Evolutionary conservation across 352 stramenopile species (phyloP).

Genomic region (Phytopythium chamaehyphon): DNA sequence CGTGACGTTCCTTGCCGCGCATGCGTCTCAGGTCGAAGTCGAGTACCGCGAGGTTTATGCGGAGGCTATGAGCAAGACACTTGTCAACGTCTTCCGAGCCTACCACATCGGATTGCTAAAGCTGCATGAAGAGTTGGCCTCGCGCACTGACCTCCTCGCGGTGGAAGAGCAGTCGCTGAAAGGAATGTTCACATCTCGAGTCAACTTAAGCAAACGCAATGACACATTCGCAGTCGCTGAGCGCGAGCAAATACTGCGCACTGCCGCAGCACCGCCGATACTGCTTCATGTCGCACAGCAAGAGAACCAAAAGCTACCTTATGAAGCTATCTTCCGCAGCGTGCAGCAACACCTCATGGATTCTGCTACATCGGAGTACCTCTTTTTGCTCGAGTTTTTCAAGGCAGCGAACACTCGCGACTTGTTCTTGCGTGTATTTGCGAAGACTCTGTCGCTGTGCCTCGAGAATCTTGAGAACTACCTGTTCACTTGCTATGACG

Average conservation of each 20-base stretch:
- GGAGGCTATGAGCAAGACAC: slow-evolving; percentile 96
- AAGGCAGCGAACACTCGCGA: slow-evolving; percentile 78
- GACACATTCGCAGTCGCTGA: slow-evolving; percentile 93
- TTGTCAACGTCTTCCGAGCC: slow-evolving; percentile 94
- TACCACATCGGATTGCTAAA: slow-evolving; percentile 96
- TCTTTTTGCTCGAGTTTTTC: slow-evolving; percentile 96
- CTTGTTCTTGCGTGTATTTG: slow-evolving; percentile 95
- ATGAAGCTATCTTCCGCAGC: slow-evolving; percentile 96
- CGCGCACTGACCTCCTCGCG: slow-evolving; percentile 92
- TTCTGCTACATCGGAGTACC: slow-evolving; percentile 96
- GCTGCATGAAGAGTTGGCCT: slow-evolving; percentile 92
- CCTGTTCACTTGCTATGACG: slow-evolving; percentile 96
- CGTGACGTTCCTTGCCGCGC: slow-evolving; percentile 92
- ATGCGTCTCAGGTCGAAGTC: slow-evolving; percentile 90
- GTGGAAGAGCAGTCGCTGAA: slow-evolving; percentile 94
- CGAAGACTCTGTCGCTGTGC: slow-evolving; percentile 92
- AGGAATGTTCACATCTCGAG: slow-evolving; percentile 75
- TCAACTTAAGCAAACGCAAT: slow-evolving; percentile 94
- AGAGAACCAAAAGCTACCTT: slow-evolving; percentile 91
- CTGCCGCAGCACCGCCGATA: slow-evolving; percentile 80
- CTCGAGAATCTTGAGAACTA: slow-evolving; percentile 99
- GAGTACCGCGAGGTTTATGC: slow-evolving; percentile 96
- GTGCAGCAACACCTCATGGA: slow-evolving; percentile 98
- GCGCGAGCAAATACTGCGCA: slow-evolving; percentile 87
- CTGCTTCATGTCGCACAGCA: slow-evolving; percentile 94